Evolutionary conservation across 345 rosid genomes (phyloP), one percentile per base, ranked within the genome.

Genomic region (Bruguiera parviflora): DNA sequence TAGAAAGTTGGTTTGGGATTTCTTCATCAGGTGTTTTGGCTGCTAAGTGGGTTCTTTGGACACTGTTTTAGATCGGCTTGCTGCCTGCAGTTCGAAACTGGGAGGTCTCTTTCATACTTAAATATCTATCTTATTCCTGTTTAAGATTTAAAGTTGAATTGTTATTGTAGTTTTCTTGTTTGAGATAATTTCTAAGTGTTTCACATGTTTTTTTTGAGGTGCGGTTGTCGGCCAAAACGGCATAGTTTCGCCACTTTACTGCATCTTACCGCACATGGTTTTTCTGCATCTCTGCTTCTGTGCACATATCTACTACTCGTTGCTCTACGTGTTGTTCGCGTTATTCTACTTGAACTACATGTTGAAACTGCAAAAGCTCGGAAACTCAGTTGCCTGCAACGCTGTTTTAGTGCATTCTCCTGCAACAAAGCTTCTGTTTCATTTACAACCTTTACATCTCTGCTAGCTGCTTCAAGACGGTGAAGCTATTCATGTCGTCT

Each of bases 201-300:
- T 82, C 81, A 61, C 71, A 69, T 86, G 78, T 82, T 88, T 82
- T 78, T 88, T 85, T 77, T 82, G 93, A 88, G 85, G 93, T 84
- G 61, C 79, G 85, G 79, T 80, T 78, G 72, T 79, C 78, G 65
- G 75, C 84, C 75, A 77, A 81, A 78, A 72, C 75, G 72, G 88
- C 87, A 69, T 73, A 77, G 71, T 84, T 77, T 83, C 78, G 78
- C 87, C 78, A 71, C 86, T 69, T 84, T 78, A 81, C 86, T 85
- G 85, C 91, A 69, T 78, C 85, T 77, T 84, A 76, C 67, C 71
- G 73, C 83, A 31, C 86, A 78, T 53, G 84, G 83, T 81, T 82
- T 77, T 69, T 72, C 73, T 74, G 69, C 84, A 74, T 74, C 82
- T 73, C 84, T 83, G 82, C 90, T 67, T 81, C 72, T 69, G 77